Percentiles rank a stretch among this genome's conserved stretches.
phyloP scores from a whole-genome alignment of 1,284 basidiomycete species.

The Tilletiopsis washingtonensis region DNA sequence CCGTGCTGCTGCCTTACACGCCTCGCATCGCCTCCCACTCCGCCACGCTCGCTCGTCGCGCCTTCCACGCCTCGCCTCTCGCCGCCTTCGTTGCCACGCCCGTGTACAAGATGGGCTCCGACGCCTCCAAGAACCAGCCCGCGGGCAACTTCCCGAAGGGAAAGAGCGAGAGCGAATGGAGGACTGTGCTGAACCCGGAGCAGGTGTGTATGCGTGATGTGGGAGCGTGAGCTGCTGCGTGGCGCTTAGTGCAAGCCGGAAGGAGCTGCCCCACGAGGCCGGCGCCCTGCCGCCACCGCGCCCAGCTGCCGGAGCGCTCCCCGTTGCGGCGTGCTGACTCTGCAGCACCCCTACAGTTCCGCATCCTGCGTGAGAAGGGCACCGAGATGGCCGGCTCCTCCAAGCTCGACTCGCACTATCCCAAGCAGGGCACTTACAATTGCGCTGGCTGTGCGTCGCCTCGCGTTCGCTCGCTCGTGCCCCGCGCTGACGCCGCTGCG shows the following conservation, averaged over 20 bases:
- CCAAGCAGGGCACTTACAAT: conserved; percentile 60
- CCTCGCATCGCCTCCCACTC: no score
- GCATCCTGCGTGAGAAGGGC: conserved; percentile 74
- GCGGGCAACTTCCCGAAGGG: conserved; percentile 38
- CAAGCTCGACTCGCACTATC: conserved; percentile 63
- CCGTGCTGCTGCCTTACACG: no score
- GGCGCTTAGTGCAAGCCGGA: no score
- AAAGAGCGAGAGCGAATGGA: conserved; percentile 79
- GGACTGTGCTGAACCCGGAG: conserved; percentile 67
- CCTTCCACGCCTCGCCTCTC: no score
- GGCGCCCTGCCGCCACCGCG: no score
- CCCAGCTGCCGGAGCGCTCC: no score
- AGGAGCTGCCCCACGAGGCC: no score
- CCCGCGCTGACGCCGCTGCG: no score
- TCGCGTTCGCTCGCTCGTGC: no score
- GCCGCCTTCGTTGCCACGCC: no score
- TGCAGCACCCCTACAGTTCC: conserved; percentile 57
- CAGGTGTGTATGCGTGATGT: conserved; percentile 71
- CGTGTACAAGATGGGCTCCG: conserved; percentile 9
- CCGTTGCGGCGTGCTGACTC: neutral
- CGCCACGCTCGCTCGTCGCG: no score
- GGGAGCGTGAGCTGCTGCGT: no score
- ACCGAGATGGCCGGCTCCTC: conserved; percentile 73
- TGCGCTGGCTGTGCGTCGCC: conserved; percentile 48
- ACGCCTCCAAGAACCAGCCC: neutral